Evolutionary conservation across 2,329 filamentous ascomycete genomes (phyloP).

Genomic region (Ophiognomonia clavigignenti-juglandacearum): DNA sequence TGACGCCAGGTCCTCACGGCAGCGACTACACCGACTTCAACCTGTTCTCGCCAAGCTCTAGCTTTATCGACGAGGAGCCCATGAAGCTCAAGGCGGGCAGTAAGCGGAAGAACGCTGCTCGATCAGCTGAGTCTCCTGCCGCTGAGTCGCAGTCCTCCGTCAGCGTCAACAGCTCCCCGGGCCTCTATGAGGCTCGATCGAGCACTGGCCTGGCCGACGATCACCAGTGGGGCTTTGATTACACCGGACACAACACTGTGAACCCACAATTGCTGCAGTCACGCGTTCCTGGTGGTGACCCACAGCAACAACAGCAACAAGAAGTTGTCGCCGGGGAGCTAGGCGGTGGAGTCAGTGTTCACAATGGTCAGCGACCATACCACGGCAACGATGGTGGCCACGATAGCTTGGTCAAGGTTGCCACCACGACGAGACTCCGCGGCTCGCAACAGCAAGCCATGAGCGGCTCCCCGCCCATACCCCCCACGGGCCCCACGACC

Average conservation of each 20-base stretch:
- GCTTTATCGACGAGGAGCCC: conserved; percentile 44
- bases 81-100: conserved; percentile 20
- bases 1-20: conserved; percentile 29
- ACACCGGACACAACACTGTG: neutral
- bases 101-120: neutral
- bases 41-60: conserved; percentile 47
- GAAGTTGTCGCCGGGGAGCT: neutral
- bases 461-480: neutral
- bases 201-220: conserved; percentile 1
- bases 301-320: neutral
- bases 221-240: conserved; percentile 6
- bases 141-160: neutral
- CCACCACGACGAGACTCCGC: neutral
- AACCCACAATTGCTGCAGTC: neutral
- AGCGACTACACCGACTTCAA: conserved; percentile 51
- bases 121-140: neutral
- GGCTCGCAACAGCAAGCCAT: neutral
- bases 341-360: neutral
- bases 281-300: neutral
- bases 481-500: neutral
- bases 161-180: neutral
- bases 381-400: conserved; percentile 8
- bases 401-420: neutral
- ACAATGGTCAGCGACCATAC: conserved; percentile 4
- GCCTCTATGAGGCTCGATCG: neutral